Conservation (phyloP, 441 rosid species). For the Jatropha multifida region DNA sequence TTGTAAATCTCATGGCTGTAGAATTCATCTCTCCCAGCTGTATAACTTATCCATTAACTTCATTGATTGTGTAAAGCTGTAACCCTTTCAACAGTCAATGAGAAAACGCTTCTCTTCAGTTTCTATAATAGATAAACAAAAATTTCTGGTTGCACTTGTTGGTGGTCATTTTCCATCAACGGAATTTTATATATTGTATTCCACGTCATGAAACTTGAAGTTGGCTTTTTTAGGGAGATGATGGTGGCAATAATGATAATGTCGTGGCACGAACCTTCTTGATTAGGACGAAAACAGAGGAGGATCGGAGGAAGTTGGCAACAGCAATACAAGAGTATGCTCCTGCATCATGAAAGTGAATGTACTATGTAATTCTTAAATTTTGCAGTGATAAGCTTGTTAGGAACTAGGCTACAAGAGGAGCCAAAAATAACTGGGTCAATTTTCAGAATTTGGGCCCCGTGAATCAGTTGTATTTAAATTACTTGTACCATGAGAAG, state of each 20-base stretch:
- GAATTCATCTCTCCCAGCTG: no score
- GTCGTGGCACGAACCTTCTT: conserved; percentile 73
- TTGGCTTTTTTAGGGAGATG: conserved; percentile 49
- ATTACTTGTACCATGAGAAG: conserved; percentile 29
- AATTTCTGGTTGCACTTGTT: neutral
- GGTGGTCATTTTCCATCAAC: neutral
- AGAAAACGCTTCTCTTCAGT: no score
- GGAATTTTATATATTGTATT: neutral
- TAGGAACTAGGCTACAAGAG: conserved; percentile 22
- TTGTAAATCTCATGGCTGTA: no score
- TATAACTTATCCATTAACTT: no score
- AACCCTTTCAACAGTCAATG: no score
- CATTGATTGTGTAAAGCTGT: no score
- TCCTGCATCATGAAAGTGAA: conserved; percentile 52
- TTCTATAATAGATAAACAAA: neutral
- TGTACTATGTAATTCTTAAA: neutral
- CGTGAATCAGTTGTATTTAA: conserved; percentile 24
- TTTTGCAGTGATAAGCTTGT: conserved; percentile 24
- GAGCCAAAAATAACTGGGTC: conserved; percentile 16
- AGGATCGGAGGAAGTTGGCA: conserved; percentile 73
- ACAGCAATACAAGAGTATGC: conserved; percentile 79
- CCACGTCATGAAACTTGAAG: neutral
- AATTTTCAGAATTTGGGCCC: conserved; percentile 16
- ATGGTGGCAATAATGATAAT: conserved; percentile 41
- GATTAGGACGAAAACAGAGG: conserved; percentile 69